Base-by-base conservation (phyloP, 225 moss, liverwort and hornwort species). In the Asterella californica region DNA sequence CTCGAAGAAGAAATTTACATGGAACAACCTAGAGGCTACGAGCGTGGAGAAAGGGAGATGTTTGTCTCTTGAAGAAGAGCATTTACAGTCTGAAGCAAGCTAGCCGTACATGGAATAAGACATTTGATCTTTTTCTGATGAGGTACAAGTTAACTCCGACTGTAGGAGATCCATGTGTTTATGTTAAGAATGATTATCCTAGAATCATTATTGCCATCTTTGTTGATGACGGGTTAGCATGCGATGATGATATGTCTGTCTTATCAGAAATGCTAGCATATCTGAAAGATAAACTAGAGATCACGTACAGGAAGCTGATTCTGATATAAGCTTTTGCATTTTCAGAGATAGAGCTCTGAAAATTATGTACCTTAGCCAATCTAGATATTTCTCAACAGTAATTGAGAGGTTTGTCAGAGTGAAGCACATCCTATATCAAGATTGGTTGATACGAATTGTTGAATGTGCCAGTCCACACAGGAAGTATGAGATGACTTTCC, bases 1-100 rank as follows among this genome's bases (percentile, higher is more conserved):
- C 29, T 77, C 14, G 33, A 76, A 14, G 68, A 77, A 48, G 54
- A 66, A n/a, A 62, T 81, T 25, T 81, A 22, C n/a, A 30, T 81
- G 62, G 48, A 52, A 22, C 33, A 77, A 30, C 77, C 50, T 14
- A 30, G 18, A 34, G 55, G 77, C 30, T 82, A 64, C 38, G 27
- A 52, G 27, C 10, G 76, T 48, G 32, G 14, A 19, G 11, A 24
- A 57, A 24, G 10, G 11, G 57, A 14, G 57, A 57, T 17, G 57
- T 57, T 57, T 57, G 57, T 57, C 24, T 57, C 19, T 57, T 57
- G 57, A 17, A 57, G 10, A 17, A 57, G 24, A 24, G 19, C 57
- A 57, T 57, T 24, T 57, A 57, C 11, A 9, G 24, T 24, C 4
- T 57, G 24, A 57, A 57, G 24, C 57, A 57, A 57, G 17, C 64